Evolutionary conservation across 768 basidiomycete species (phyloP).

Genomic region (Lanmaoa pseudosensibilis): DNA sequence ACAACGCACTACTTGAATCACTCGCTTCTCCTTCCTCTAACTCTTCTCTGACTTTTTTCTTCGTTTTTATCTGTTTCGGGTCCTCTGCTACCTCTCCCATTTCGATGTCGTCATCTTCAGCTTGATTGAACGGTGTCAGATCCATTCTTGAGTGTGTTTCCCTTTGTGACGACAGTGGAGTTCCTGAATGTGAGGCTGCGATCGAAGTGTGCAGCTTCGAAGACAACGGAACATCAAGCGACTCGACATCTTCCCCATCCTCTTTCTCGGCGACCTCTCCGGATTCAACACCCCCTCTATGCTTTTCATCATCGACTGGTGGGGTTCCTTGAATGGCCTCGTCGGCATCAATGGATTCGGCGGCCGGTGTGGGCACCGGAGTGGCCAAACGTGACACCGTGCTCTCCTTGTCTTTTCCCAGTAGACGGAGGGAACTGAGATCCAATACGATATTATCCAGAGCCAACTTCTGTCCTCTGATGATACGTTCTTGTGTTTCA

Average conservation of each 20-base stretch:
- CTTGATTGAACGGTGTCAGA: constrained; percentile 23
- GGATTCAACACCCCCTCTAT: constrained; percentile 41
- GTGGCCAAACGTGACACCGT: constrained; percentile 40
- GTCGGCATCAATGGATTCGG: constrained; percentile 37
- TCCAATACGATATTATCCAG: constrained; percentile 65
- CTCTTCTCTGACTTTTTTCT: constrained; percentile 65
- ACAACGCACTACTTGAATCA: constrained; percentile 74
- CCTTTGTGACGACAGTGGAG: constrained; percentile 29
- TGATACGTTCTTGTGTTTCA: constrained; percentile 64
- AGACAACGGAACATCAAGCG: constrained; percentile 29
- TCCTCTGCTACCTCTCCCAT: constrained; percentile 90
- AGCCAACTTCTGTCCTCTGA: constrained; percentile 67
- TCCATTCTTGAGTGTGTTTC: constrained; percentile 20
- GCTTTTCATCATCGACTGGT: constrained; percentile 34
- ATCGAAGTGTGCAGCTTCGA: constrained; percentile 34
- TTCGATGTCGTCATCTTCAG: constrained; percentile 70
- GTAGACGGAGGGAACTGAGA: constrained; percentile 57
- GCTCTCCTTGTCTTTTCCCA: constrained; percentile 67
- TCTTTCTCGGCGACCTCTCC: constrained; percentile 44
- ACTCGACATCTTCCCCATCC: constrained; percentile 38
- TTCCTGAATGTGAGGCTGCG: constrained; percentile 35
- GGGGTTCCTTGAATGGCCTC: constrained; percentile 23
- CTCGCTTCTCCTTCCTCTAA: constrained; percentile 87
- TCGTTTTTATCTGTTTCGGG: constrained; percentile 45
- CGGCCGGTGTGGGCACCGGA: constrained; percentile 49